phyloP scores from a whole-genome alignment of 768 basidiomycete species.

The Tricholoma sp. region DNA sequence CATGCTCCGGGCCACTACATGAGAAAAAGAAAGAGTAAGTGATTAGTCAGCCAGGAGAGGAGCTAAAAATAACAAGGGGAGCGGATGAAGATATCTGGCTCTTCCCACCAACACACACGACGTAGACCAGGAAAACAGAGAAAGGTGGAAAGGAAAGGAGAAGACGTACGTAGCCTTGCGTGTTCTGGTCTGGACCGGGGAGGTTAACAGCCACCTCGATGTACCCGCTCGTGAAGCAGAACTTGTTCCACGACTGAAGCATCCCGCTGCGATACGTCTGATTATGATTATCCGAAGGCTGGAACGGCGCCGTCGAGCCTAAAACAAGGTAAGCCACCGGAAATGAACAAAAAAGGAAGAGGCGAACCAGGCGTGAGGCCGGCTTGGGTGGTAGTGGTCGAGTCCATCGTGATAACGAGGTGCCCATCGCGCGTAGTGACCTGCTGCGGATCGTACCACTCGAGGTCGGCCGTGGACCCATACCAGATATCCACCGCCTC shows the following conservation, averaged over 20 bases:
- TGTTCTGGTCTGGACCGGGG: conserved; percentile 52
- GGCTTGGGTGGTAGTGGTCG: conserved; percentile 21
- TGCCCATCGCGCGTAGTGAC: conserved; percentile 61
- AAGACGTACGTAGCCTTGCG: conserved; percentile 41
- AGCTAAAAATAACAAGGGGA: neutral
- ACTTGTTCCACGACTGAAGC: conserved; percentile 90
- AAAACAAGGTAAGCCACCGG: too few relatives aligned
- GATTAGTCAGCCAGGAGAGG: neutral
- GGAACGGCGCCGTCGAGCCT: conserved; percentile 45
- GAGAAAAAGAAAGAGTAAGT: neutral
- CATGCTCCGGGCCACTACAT: conserved; percentile 78
- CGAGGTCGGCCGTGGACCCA: conserved; percentile 60
- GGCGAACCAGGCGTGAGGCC: conserved; percentile 28
- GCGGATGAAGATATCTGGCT: neutral
- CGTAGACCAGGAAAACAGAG: neutral
- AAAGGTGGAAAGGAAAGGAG: neutral
- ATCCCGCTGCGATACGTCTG: conserved; percentile 68
- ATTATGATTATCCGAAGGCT: conserved; percentile 44
- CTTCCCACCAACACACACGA: neutral
- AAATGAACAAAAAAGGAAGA: neutral
- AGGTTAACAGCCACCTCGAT: conserved; percentile 63
- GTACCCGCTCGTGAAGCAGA: conserved; percentile 79
- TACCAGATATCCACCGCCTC: conserved; percentile 75
- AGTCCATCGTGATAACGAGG: conserved; percentile 68
- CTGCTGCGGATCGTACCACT: conserved; percentile 73